Conservation (phyloP, 2,329 filamentous ascomycete genomes). For the Sarocladium oryzae region DNA sequence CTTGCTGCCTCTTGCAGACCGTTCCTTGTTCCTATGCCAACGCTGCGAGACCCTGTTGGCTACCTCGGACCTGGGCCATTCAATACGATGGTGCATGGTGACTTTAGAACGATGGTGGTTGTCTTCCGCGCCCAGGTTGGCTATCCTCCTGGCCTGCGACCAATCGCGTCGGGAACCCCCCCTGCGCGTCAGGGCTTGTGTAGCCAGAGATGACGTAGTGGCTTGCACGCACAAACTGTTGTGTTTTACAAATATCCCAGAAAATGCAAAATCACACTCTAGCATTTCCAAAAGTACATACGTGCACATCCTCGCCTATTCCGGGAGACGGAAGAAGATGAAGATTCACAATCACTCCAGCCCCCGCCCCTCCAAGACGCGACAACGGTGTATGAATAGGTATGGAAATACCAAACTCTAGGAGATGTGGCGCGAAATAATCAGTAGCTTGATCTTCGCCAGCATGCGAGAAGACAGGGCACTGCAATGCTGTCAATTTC, state of each 20-base stretch:
- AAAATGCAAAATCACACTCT: neutral
- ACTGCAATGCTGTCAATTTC: neutral
- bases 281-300: too few relatives aligned
- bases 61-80: neutral
- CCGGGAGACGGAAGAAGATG: neutral
- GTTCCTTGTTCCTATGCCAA: neutral
- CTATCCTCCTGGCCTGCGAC: neutral
- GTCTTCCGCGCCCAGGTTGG: too few relatives aligned
- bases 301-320: neutral
- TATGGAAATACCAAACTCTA: too few relatives aligned
- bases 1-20: neutral
- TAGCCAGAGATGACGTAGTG: constrained; percentile 4
- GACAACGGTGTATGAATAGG: too few relatives aligned
- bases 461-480: neutral
- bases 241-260: neutral
- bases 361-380: neutral
- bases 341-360: neutral
- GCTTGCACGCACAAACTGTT: neutral
- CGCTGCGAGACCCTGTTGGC: neutral
- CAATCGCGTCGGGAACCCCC: constrained; percentile 4
- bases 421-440: neutral
- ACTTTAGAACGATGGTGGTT: neutral
- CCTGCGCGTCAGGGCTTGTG: constrained; percentile 7
- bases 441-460: neutral
- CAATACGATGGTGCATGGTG: too few relatives aligned